phyloP scores from a whole-genome alignment of 2,329 filamentous ascomycete species.

The Catunica adiposa region DNA sequence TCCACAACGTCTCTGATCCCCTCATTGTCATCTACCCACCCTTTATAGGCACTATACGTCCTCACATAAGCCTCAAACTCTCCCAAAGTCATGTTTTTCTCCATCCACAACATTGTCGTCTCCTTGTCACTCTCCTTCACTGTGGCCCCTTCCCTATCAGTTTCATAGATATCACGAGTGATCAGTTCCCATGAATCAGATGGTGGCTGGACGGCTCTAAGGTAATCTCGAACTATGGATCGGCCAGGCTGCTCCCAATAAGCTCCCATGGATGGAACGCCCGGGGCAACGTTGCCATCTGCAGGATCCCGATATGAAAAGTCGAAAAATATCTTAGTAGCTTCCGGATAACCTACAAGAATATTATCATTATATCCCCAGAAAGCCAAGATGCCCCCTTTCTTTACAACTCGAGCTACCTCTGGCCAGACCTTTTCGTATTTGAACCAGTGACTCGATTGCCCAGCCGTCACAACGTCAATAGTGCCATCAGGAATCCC shows the following conservation, averaged over 20 bases:
- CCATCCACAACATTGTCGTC: slow-evolving; percentile 29
- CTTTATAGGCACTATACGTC: slow-evolving; percentile 43
- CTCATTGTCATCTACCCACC: slow-evolving; percentile 41
- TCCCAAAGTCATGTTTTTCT: slow-evolving; percentile 36
- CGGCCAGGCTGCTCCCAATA: slow-evolving; percentile 48
- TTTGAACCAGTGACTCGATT: slow-evolving; percentile 53
- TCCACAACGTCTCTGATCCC: slow-evolving; percentile 47
- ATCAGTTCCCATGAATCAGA: slow-evolving; percentile 34
- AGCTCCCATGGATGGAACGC: slow-evolving; percentile 33
- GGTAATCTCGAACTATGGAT: slow-evolving; percentile 33
- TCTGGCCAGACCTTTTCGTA: slow-evolving; percentile 37
- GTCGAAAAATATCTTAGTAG: slow-evolving; percentile 35
- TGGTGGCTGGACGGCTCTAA: slow-evolving; percentile 36
- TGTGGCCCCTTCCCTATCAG: slow-evolving; percentile 25
- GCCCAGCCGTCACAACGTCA: slow-evolving; percentile 35
- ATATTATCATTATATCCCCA: slow-evolving; percentile 52
- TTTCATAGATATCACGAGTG: slow-evolving; percentile 39
- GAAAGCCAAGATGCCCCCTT: slow-evolving; percentile 43
- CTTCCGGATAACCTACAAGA: slow-evolving; percentile 34
- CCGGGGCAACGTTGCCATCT: slow-evolving; percentile 26
- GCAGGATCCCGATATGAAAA: slow-evolving; percentile 34
- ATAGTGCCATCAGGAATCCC: slow-evolving; percentile 25
- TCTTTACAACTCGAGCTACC: slow-evolving; percentile 34
- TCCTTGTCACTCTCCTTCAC: slow-evolving; percentile 19
- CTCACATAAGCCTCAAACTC: slow-evolving; percentile 43